Evolutionary conservation across 2,329 filamentous ascomycete species (phyloP).

Genomic region (Colletotrichum sp.): DNA sequence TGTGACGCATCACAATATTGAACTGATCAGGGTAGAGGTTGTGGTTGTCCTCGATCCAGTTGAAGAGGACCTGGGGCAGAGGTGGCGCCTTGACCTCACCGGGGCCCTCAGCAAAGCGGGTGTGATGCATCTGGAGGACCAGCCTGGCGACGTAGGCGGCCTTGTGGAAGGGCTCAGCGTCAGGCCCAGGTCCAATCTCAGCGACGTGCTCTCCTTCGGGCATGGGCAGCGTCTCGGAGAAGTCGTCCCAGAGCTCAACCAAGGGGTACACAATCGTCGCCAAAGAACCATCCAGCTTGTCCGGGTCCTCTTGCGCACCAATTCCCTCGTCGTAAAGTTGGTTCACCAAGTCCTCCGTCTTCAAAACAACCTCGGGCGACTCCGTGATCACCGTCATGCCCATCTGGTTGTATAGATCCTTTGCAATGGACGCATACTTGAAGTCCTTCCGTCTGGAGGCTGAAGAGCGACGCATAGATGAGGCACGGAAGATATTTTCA

Average conservation of each 20-base stretch:
- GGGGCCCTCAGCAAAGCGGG: constrained; percentile 43
- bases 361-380: constrained; percentile 72
- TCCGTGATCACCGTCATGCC: constrained; percentile 70
- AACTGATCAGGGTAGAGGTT: constrained; percentile 73
- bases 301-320: constrained; percentile 59
- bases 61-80: constrained; percentile 78
- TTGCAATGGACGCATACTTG: constrained; percentile 74
- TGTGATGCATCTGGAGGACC: constrained; percentile 80
- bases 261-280: constrained; percentile 58
- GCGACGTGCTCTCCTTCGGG: constrained; percentile 59
- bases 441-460: constrained; percentile 58
- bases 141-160: constrained; percentile 81
- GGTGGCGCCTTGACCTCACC: constrained; percentile 52
- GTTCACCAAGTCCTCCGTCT: constrained; percentile 75
- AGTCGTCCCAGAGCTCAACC: constrained; percentile 60
- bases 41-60: constrained; percentile 82
- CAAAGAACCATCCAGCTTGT: constrained; percentile 61
- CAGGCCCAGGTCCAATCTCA: constrained; percentile 69
- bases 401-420: constrained; percentile 67
- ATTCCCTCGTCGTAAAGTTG: constrained; percentile 69
- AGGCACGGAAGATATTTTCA: constrained; percentile 60
- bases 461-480: constrained; percentile 48
- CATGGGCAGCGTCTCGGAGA: constrained; percentile 52
- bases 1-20: constrained; percentile 65
- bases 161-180: constrained; percentile 71